Evolutionary conservation across 306 rosid genomes (phyloP).

Genomic region (Luffa acutangula): DNA sequence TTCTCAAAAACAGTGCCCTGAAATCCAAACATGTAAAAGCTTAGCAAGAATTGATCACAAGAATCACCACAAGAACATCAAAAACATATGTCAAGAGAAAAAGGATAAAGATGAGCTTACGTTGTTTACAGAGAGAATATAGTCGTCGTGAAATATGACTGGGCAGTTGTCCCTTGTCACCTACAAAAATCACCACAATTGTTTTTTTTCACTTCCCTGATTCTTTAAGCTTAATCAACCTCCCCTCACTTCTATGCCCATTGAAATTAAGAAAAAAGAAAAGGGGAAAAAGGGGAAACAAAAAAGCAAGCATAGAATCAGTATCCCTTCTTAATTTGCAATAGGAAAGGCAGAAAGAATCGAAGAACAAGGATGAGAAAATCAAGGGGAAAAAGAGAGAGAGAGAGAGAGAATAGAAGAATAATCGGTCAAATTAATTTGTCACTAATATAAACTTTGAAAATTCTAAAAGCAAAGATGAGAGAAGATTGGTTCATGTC

Average conservation of each 20-base stretch:
- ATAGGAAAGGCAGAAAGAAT: neutral
- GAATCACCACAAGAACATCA: neutral
- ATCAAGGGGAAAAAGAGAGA: neutral
- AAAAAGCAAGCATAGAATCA: neutral
- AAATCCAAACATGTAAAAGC: neutral
- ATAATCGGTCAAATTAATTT: too few relatives aligned
- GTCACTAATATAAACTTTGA: too few relatives aligned
- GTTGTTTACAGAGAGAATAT: constrained; percentile 29
- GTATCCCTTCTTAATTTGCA: neutral
- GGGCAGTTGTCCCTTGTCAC: constrained; percentile 46
- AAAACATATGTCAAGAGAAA: neutral
- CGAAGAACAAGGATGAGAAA: neutral
- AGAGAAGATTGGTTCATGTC: neutral
- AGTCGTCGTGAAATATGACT: constrained; percentile 42
- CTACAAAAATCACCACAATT: constrained; percentile 40
- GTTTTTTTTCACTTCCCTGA: neutral
- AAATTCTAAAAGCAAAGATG: too few relatives aligned
- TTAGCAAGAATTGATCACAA: neutral
- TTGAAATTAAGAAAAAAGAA: neutral
- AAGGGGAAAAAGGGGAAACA: neutral
- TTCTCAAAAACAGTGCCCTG: constrained; percentile 44
- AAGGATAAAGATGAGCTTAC: constrained; percentile 5
- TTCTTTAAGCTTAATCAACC: neutral
- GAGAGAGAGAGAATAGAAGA: too few relatives aligned
- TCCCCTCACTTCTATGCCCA: neutral